Conservation (phyloP, 331 rosid genomes). For the Telfairia occidentalis region DNA sequence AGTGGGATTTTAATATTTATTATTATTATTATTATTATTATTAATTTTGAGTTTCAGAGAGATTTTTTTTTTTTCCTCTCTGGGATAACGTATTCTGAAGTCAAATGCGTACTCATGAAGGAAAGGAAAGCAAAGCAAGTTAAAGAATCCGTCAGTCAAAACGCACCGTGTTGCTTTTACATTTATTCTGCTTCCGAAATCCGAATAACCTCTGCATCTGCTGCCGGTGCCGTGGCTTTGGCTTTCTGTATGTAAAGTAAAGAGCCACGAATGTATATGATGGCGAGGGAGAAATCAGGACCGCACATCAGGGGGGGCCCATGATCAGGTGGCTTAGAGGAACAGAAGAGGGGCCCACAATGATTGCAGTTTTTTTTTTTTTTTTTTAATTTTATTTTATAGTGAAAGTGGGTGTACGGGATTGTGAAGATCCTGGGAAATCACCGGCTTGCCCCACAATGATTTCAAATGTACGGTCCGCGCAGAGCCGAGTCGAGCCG, state of each 20-base stretch:
- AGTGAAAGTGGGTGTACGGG: not conserved
- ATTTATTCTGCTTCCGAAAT: not conserved
- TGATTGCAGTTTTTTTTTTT: not conserved
- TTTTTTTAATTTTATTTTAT: too few relatives aligned
- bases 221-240: too few relatives aligned
- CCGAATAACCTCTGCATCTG: too few relatives aligned
- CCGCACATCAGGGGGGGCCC: not conserved
- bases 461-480: not conserved
- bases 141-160: not conserved
- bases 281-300: not conserved
- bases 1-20: too few relatives aligned
- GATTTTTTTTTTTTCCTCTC: not conserved
- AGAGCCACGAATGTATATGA: not conserved
- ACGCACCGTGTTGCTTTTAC: not conserved
- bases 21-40: too few relatives aligned
- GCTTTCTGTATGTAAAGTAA: not conserved
- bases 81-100: not conserved
- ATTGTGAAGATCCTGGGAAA: not conserved
- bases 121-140: not conserved
- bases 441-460: not conserved
- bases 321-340: not conserved
- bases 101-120: slow-evolving; percentile 4
- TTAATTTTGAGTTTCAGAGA: too few relatives aligned
- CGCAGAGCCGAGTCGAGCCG: not conserved
- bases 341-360: not conserved